Evolutionary conservation across 1,284 basidiomycete genomes (phyloP), one percentile per base, ranked within the genome.

Genomic region (Rhodofomes roseus): DNA sequence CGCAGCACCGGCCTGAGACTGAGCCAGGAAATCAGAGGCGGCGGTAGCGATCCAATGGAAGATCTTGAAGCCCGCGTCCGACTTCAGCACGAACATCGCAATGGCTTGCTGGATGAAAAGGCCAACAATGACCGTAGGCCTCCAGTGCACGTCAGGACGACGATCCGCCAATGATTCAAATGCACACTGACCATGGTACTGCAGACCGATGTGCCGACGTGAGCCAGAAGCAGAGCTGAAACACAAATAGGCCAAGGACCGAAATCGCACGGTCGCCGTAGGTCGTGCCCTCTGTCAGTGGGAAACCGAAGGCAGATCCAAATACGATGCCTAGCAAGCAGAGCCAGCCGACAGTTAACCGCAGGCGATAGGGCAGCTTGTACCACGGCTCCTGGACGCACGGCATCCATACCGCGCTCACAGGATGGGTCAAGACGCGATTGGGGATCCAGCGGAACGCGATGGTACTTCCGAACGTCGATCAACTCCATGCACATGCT

Each of bases 41-140:
- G 91, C 83, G 56, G 76, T 81, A 2, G 92, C 90, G 60, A 94
- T 83, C 84, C 90, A 95, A 58, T 80, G 82, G 80, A 94, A 94
- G 58, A 94, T 81, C 41, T 81, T 82, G 74, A 89, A 93, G 36
- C 93, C 93, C 48, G 92, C 92, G 54, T 76, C 76, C 18, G 86
- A 84, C 76, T 93, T 93, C 66, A 95, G 81, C 43, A 95, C 93
- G 70, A 95, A 93, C 57, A 95, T 80, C 1, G 92, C 93, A 58
- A 95, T 84, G 16, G 79, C 83, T 74, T 95, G 92, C 69, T 95
- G 93, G 54, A 89, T 69, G 74, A 93, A 87, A n/a, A 95, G 77
- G 16, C 93, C 93, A 51, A 93, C 87, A 60, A 94, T 86, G 65
- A 94, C 83, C 11, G 92, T 93, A 20, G 85, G 86, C 90, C 88